Evolutionary conservation across 2,329 filamentous ascomycete species (phyloP), one percentile per base, ranked within the genome.

Genomic region (Karstenula rhodostoma): DNA sequence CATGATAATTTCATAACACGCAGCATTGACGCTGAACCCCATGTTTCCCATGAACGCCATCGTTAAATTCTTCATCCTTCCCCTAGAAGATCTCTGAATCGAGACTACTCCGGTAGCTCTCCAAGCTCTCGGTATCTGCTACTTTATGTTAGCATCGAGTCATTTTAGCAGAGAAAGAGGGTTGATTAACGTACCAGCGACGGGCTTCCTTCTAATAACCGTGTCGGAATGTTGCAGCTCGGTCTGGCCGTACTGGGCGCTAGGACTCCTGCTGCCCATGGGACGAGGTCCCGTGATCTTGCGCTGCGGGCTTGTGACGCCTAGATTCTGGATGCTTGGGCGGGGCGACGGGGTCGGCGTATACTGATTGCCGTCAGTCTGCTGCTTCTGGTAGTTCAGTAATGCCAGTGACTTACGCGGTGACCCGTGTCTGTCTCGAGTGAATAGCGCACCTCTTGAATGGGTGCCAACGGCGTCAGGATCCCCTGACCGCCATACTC

Each of bases 221-320:
- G 75, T 77, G 51, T 74, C 72, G 8, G 67, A 69, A 32, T 77
- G 73, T 17, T 74, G 65, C 43, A 77, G 63, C 29, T 65, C 64
- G 12, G 44, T 46, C 40, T 67, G 59, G 13, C 66, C 67, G 3
- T 62, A 62, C 40, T 72, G 72, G 12, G 65, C 68, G 35, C 75
- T 92, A 86, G 13, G 84, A 52, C 75, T 78, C 52, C 76, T 73
- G 54, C 74, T 75, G 9, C 78, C 79, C 81, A 84, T 84, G 1
- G 81, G 81, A n/a, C 82, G 67, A 0, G 82, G 82, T 0, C 82
- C 82, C 0, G 81, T 83, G 62, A 82, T 81, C 65, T 82, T 82
- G 60, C 80, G 77, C 64, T 73, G 71, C 6, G 77, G 75, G 40
- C 69, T 74, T 43, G 53, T 60, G 66, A 73, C 69, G n/a, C 69